These are phyloP conservation scores for Ceratocystis cacaofunesta DNA, from an alignment of 2,329 filamentous ascomycete genomes.

Conservation along the genomic window DNA sequence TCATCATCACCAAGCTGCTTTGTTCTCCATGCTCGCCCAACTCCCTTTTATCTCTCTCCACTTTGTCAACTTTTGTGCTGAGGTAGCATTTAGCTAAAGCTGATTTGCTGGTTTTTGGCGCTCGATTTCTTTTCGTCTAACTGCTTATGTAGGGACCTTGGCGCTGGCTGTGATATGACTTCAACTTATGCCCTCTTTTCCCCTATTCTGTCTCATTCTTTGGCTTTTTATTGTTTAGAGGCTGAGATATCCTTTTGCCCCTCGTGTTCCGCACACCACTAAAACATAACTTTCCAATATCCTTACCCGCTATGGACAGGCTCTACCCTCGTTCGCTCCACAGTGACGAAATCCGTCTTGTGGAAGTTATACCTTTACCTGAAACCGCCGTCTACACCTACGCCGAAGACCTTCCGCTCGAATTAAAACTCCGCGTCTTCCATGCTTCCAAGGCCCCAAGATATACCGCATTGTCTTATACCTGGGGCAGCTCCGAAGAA, in stretches of 20 bases:
- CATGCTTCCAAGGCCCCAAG: slow-evolving; percentile 11
- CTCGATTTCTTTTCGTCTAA: neutral
- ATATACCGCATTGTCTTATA: slow-evolving; percentile 22
- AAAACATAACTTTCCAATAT: neutral
- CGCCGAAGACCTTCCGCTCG: slow-evolving; percentile 7
- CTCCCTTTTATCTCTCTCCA: neutral
- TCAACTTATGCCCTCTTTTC: neutral
- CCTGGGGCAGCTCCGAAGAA: slow-evolving; percentile 20
- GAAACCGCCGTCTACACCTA: neutral
- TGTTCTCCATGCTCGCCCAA: neutral
- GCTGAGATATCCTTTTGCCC: neutral
- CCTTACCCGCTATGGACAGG: slow-evolving; percentile 4
- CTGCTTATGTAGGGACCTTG: neutral
- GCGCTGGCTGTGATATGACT: neutral
- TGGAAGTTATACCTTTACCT: slow-evolving; percentile 14
- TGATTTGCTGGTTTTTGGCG: neutral
- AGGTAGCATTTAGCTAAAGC: neutral
- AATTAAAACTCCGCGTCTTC: slow-evolving; percentile 13
- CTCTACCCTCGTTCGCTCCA: slow-evolving; percentile 10
- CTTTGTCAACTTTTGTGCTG: neutral
- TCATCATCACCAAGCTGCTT: neutral
- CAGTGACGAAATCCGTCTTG: slow-evolving; percentile 15
- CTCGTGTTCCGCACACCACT: neutral
- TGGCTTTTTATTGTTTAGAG: neutral
- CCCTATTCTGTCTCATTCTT: slow-evolving; percentile 3